These are phyloP conservation scores for Meyerozyma smithsonii DNA, from an alignment of 1,139 yeast genomes.

Conservation along the genomic window DNA sequence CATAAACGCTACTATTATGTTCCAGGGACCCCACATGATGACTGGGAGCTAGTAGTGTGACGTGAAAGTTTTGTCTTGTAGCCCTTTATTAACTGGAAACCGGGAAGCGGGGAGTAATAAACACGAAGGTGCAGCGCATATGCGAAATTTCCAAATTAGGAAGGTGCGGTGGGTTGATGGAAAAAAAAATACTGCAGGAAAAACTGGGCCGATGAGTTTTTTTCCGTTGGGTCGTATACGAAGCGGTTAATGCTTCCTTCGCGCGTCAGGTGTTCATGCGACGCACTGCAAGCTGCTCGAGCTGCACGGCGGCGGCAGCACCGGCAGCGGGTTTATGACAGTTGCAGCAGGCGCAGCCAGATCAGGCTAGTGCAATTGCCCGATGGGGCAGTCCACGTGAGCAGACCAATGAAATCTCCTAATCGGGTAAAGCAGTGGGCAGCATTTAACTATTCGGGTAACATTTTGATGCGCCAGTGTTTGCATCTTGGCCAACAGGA, in stretches of 20 bases:
- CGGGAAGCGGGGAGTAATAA: not conserved
- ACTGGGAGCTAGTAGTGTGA: no score
- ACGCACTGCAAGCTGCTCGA: no score
- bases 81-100: no score
- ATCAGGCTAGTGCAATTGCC: not conserved
- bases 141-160: not conserved
- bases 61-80: not conserved
- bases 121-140: not conserved
- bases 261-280: no score
- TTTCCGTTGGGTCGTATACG: no score
- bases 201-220: no score
- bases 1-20: not conserved
- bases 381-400: not conserved
- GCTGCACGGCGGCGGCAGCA: no score
- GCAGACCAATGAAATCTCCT: not conserved
- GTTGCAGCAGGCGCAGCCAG: no score
- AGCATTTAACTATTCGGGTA: slow-evolving; percentile 1
- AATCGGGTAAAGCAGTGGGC: not conserved
- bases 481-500: slow-evolving; percentile 2
- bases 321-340: no score
- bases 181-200: no score
- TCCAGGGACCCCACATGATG: not conserved
- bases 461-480: not conserved
- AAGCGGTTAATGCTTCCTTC: no score
- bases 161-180: not conserved